These are phyloP conservation scores for Pseudogymnoascus sp. DNA, from an alignment of 2,329 filamentous ascomycete species.

Conservation along the genomic window DNA sequence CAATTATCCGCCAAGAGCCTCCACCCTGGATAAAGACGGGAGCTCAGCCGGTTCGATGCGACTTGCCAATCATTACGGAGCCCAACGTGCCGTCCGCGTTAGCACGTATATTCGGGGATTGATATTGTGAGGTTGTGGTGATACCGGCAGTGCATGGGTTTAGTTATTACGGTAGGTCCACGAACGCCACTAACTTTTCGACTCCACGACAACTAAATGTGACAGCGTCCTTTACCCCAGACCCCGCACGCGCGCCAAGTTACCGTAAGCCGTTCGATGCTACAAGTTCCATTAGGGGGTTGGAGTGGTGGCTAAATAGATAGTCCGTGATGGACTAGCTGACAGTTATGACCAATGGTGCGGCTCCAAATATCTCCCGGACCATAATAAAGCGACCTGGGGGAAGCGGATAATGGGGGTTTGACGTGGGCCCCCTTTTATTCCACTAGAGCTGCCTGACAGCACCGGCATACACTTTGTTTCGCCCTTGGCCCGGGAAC, in stretches of 20 bases:
- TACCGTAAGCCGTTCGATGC: not conserved
- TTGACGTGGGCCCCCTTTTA: not conserved
- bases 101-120: not conserved
- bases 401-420: not conserved
- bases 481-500: not conserved
- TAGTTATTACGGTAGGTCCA: not conserved
- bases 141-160: not conserved
- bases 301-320: not conserved
- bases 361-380: not conserved
- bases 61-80: not conserved
- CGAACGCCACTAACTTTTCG: not conserved
- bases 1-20: conserved; percentile 5
- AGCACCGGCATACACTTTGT: not conserved
- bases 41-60: conserved; percentile 4
- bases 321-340: not conserved
- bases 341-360: not conserved
- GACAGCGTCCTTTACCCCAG: not conserved
- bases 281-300: not conserved
- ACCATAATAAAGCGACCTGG: not conserved
- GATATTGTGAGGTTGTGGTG: not conserved
- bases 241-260: conserved; percentile 5
- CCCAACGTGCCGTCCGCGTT: not conserved
- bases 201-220: not conserved
- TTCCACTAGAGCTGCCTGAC: not conserved
- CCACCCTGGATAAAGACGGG: conserved; percentile 6